phyloP scores from a whole-genome alignment of 768 basidiomycete genomes.

The Tephrocybe sp. region DNA sequence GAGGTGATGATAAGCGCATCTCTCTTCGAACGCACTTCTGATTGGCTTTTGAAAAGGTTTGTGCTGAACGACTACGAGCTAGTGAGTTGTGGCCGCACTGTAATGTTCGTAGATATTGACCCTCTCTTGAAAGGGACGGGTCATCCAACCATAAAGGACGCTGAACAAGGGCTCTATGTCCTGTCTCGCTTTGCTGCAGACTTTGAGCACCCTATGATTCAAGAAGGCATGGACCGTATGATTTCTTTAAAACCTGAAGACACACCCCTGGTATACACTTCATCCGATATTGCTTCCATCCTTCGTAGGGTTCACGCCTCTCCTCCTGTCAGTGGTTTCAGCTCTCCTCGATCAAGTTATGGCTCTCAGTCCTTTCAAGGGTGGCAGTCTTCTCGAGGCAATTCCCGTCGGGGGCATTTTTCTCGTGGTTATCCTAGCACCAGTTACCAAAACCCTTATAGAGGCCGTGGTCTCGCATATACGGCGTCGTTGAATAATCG shows the following conservation, averaged over 20 bases:
- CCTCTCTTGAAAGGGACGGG: slow-evolving; percentile 45
- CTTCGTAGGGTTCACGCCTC: slow-evolving; percentile 50
- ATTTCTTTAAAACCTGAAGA: slow-evolving; percentile 42
- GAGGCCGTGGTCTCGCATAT: slow-evolving; percentile 12
- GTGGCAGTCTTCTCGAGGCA: slow-evolving; percentile 19
- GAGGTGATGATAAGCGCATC: slow-evolving; percentile 42
- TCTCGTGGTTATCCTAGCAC: slow-evolving; percentile 21
- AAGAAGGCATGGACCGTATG: slow-evolving; percentile 69
- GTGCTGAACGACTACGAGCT: slow-evolving; percentile 54
- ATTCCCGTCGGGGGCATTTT: slow-evolving; percentile 21
- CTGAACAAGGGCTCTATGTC: slow-evolving; percentile 56
- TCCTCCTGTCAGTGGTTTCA: slow-evolving; percentile 26
- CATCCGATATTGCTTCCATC: slow-evolving; percentile 48
- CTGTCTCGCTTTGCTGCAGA: slow-evolving; percentile 63
- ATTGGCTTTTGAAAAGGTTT: slow-evolving; percentile 41
- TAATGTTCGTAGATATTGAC: slow-evolving; percentile 5
- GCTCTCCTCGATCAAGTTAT: slow-evolving; percentile 7
- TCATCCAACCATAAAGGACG: slow-evolving; percentile 74
- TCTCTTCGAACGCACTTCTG: slow-evolving; percentile 2
- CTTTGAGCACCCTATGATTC: slow-evolving; percentile 49
- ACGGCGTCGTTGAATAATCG: slow-evolving; percentile 4
- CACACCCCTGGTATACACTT: slow-evolving; percentile 44
- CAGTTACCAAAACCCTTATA: slow-evolving; percentile 15
- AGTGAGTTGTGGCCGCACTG: slow-evolving; percentile 41
- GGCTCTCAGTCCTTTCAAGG: slow-evolving; percentile 19